Evolutionary conservation across 495 filamentous ascomycete species (phyloP), one percentile per base, ranked within the genome.

Genomic region (Cercophora sp.): DNA sequence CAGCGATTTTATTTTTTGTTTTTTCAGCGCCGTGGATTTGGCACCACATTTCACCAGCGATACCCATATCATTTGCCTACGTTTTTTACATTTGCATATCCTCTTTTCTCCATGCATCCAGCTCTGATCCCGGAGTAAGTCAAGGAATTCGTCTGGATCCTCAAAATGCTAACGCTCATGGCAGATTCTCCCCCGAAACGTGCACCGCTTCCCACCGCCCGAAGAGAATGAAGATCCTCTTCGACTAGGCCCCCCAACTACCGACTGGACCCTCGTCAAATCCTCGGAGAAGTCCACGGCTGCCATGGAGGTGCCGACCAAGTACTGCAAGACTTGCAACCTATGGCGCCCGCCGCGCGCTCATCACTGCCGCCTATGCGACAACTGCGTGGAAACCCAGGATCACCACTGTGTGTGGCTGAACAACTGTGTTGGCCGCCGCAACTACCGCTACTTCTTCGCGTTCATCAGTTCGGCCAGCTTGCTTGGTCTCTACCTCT

Each of bases 371-470:
- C 89, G 94, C 48, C 76, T 96, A 25, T 98, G 93, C 65, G 91
- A 98, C 70, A 95, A 92, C 64, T 98, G 93, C 65, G 81, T 98
- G 39, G 93, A 98, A 66, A 96, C 92, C 0, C 91, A 96, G 58
- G 93, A 98, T 63, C 93, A 98, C 61, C 93, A 98, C 73, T 98
- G 93, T 61, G 90, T 97, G 18, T 98, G 94, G 94, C 82, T 98
- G 44, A 98, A 98, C 71, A 98, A 97, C 67, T 98, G 93, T 68
- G 86, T 98, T 37, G 93, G 93, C 5, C 87, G 94, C 27, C 88
- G 93, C 48, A 98, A 98, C 68, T 98, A 98, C 68, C 90, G 94
- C 43, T 98, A 93, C 61, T 98, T 98, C 69, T 95, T 96, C 61
- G 79, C 85, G 16, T 98, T 96, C 69, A 80, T 97, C 56, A 80